Evolutionary conservation across 495 filamentous ascomycete genomes (phyloP).

Genomic region (Aspergillus biplanus): DNA sequence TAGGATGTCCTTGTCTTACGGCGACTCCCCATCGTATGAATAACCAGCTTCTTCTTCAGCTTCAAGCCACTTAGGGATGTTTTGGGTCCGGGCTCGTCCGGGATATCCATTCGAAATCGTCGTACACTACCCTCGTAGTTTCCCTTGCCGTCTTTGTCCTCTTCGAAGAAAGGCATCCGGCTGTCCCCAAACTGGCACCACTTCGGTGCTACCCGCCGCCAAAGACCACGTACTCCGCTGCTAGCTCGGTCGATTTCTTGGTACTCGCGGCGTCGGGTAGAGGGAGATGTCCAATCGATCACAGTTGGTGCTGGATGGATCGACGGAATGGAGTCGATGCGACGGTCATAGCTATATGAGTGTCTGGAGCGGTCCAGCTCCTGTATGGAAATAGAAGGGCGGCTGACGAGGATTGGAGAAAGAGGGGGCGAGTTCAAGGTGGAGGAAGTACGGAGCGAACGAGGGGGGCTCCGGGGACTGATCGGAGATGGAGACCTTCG

Average conservation of each 20-base stretch:
- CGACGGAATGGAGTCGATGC: conserved; percentile 30
- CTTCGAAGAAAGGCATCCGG: conserved; percentile 47
- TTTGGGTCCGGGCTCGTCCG: conserved; percentile 30
- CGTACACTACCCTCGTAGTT: conserved; percentile 52
- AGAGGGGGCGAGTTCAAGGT: conserved; percentile 19
- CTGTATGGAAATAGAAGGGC: conserved; percentile 12
- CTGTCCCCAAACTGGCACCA: conserved; percentile 41
- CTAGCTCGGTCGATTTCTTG: conserved; percentile 54
- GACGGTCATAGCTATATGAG: conserved; percentile 4
- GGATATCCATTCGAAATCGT: conserved; percentile 53
- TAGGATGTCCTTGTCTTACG: conserved; percentile 9
- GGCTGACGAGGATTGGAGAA: conserved; percentile 18
- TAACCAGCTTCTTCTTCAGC: conserved; percentile 21
- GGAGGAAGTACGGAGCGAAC: conserved; percentile 17
- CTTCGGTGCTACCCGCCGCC: conserved; percentile 47
- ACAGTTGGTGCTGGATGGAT: conserved; percentile 45
- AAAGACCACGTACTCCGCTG: conserved; percentile 48
- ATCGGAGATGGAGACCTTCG: conserved; percentile 14
- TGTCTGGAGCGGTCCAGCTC: neutral
- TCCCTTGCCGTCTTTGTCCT: conserved; percentile 39
- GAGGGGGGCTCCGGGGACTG: conserved; percentile 1
- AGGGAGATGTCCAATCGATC: conserved; percentile 54
- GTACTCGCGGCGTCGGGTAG: conserved; percentile 52
- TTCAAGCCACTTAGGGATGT: conserved; percentile 20
- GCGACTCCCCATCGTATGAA: conserved; percentile 10